A percentile compares a stretch with the other conserved stretches of the same genome.
These are phyloP conservation scores for Lentinus tigrinus DNA, from an alignment of 768 basidiomycete genomes.

Conservation along the genomic window DNA sequence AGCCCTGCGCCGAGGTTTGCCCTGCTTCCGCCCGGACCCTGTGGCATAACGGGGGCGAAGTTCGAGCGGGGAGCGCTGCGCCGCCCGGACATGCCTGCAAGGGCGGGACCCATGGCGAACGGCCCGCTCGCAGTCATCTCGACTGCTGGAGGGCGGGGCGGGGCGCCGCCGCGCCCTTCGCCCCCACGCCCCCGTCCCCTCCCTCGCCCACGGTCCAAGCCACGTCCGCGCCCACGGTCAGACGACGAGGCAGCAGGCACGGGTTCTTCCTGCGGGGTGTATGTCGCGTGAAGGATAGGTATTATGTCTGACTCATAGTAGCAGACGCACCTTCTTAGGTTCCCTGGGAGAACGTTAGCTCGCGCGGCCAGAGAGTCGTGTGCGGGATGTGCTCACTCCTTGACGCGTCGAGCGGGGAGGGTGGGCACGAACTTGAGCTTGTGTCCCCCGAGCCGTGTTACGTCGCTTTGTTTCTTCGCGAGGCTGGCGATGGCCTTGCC, in stretches of 20 bases:
- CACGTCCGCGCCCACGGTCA: slow-evolving; percentile 25
- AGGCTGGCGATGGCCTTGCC: slow-evolving; percentile 75
- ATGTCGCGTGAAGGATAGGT: neutral
- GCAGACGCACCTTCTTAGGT: slow-evolving; percentile 57
- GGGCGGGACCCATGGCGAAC: slow-evolving; percentile 82
- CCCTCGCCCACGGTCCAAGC: slow-evolving; percentile 41
- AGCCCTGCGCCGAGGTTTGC: slow-evolving; percentile 48
- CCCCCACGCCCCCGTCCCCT: slow-evolving; percentile 44
- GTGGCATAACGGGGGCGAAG: slow-evolving; percentile 46
- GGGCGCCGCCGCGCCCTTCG: slow-evolving; percentile 46
- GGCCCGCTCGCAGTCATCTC: slow-evolving; percentile 88
- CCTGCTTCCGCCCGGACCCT: slow-evolving; percentile 35
- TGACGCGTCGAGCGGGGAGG: slow-evolving; percentile 72
- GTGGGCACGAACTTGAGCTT: slow-evolving; percentile 80
- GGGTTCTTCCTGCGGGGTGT: slow-evolving; percentile 16
- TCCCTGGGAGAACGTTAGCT: slow-evolving; percentile 43
- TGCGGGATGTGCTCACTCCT: slow-evolving; percentile 57
- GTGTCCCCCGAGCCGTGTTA: slow-evolving; percentile 70
- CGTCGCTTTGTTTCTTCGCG: slow-evolving; percentile 66
- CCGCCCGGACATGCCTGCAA: slow-evolving; percentile 57
- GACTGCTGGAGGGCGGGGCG: slow-evolving; percentile 45
- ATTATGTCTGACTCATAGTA: neutral
- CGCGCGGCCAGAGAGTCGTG: slow-evolving; percentile 8
- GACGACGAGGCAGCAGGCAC: slow-evolving; percentile 10
- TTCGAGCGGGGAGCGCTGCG: slow-evolving; percentile 54